Conservation (phyloP, 1,284 basidiomycete genomes). For the Gomphus sp. region DNA sequence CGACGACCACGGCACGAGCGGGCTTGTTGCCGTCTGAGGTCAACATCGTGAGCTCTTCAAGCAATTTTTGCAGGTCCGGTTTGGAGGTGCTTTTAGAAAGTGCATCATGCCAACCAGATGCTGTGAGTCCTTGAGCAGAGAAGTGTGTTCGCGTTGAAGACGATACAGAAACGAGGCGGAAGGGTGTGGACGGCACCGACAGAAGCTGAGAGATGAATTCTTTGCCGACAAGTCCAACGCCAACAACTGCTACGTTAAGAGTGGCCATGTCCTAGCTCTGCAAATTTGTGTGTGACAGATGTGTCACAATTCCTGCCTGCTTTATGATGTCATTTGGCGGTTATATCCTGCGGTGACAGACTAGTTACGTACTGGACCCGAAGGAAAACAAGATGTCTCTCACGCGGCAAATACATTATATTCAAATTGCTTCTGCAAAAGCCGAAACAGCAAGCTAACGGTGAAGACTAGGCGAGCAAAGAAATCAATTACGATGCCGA, state of each 20-base stretch:
- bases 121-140: conserved; percentile 39
- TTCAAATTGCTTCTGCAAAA: no score
- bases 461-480: no score
- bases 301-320: no score
- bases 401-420: no score
- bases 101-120: conserved; percentile 36
- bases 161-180: conserved; percentile 69
- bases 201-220: conserved; percentile 78
- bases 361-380: no score
- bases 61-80: conserved; percentile 22
- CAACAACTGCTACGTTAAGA: conserved; percentile 64
- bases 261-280: conserved; percentile 19
- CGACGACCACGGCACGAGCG: conserved; percentile 65
- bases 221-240: conserved; percentile 81
- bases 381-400: no score
- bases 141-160: conserved; percentile 66
- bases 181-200: conserved; percentile 51
- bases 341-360: no score
- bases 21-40: conserved; percentile 32
- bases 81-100: conserved; percentile 33
- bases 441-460: no score
- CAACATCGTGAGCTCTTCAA: conserved; percentile 3
- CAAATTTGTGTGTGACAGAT: not conserved
- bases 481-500: no score
- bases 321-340: no score